These are phyloP conservation scores for Suaeda aralocaspica DNA, from an alignment of 148 eudicot genomes.

Conservation along the genomic window DNA sequence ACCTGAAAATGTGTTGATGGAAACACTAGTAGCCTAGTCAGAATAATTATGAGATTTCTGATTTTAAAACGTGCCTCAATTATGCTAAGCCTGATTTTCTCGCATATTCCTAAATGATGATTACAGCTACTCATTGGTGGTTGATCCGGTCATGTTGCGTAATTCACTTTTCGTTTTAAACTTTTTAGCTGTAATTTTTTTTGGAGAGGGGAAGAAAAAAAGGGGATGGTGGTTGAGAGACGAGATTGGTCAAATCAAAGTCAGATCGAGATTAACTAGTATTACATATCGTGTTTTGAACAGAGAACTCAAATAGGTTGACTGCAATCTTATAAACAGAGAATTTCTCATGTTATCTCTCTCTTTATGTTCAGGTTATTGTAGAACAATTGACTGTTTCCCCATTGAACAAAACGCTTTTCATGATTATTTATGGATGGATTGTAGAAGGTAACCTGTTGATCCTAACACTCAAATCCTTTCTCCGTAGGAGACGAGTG, in stretches of 20 bases:
- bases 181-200: not conserved
- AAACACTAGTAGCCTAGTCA: not conserved
- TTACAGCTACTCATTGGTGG: no score
- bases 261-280: not conserved
- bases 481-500: not conserved
- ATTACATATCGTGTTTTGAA: not conserved
- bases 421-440: conserved; percentile 74
- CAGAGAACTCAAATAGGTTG: not conserved
- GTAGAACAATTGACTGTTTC: conserved; percentile 77
- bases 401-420: conserved; percentile 79
- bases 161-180: no score
- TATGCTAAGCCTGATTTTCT: not conserved
- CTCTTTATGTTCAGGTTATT: conserved; percentile 50
- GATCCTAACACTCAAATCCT: no score
- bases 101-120: not conserved
- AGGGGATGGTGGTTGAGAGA: not conserved
- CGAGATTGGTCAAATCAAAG: not conserved
- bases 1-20: not conserved
- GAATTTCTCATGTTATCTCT: not conserved
- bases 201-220: not conserved
- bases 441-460: conserved; percentile 70
- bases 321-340: no score
- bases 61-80: not conserved
- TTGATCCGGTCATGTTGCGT: no score
- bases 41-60: not conserved